Percentiles rank a stretch among this genome's conserved stretches.
phyloP scores from a whole-genome alignment of 148 eudicot species.

The Bassia scoparia region DNA sequence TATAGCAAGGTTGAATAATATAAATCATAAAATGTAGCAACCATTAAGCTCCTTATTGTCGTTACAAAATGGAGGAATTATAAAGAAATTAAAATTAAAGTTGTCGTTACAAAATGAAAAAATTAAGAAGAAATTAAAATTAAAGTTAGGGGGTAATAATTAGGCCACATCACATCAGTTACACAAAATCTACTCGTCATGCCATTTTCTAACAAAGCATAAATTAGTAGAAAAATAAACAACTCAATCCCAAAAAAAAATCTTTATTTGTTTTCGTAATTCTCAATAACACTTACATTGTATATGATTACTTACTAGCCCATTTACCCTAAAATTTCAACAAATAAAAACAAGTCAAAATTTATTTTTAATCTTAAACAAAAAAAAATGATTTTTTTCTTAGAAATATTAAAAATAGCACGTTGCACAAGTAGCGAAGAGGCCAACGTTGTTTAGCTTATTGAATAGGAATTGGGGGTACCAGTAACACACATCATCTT shows the following conservation, averaged over 20 bases:
- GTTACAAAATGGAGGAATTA: too few species aligned
- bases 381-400: not conserved
- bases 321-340: slow-evolving; percentile 4
- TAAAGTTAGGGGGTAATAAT: too few species aligned
- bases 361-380: too few species aligned
- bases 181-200: slow-evolving; percentile 17
- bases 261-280: too few species aligned
- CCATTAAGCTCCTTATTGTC: too few species aligned
- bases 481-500: slow-evolving; percentile 18
- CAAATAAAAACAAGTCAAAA: not conserved
- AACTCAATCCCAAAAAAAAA: not conserved
- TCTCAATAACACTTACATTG: not conserved
- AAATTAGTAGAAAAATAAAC: not conserved
- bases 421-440: slow-evolving; percentile 27
- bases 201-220: not conserved
- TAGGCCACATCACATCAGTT: too few species aligned
- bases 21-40: too few species aligned
- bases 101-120: too few species aligned
- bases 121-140: too few species aligned
- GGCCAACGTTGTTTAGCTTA: slow-evolving; percentile 32
- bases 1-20: too few species aligned
- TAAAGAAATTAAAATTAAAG: too few species aligned
- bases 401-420: not conserved
- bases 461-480: slow-evolving; percentile 19
- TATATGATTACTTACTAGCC: not conserved